A percentile compares a stretch with the other conserved stretches of the same genome.
Evolutionary conservation across 306 rosid species (phyloP).

Genomic region (Pterocarpus santalinus): DNA sequence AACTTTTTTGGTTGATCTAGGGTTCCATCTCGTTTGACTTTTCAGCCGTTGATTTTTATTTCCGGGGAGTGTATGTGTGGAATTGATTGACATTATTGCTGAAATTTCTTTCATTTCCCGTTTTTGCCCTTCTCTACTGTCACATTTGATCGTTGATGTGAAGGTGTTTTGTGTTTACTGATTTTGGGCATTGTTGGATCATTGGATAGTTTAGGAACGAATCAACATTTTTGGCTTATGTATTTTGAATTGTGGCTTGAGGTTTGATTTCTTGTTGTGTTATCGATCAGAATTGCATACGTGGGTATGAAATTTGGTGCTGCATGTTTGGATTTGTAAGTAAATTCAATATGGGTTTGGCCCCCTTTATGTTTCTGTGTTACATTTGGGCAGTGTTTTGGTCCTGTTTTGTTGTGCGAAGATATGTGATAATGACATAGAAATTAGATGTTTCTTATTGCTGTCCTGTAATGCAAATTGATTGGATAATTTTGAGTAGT

Average conservation of each 20-base stretch:
- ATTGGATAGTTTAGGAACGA: neutral
- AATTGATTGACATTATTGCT: neutral
- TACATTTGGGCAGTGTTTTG: constrained; percentile 18
- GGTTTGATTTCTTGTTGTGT: constrained; percentile 34
- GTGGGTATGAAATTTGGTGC: constrained; percentile 5
- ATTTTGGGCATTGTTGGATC: constrained; percentile 30
- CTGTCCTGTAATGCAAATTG: constrained; percentile 1
- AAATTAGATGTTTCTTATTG: neutral
- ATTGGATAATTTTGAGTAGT: neutral
- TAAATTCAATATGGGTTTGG: neutral
- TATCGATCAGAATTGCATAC: constrained; percentile 35
- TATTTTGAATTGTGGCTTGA: neutral
- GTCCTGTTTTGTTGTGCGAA: neutral
- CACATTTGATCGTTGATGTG: constrained; percentile 13
- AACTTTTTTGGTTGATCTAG: constrained; percentile 41
- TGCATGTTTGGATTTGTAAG: constrained; percentile 21
- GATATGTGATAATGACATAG: neutral
- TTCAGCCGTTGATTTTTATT: constrained; percentile 26
- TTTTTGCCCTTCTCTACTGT: constrained; percentile 17
- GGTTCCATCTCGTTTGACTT: constrained; percentile 49
- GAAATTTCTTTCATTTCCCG: neutral
- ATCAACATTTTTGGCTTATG: too few relatives aligned
- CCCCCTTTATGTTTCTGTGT: neutral
- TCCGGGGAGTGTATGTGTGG: neutral
- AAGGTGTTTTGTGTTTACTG: neutral